Conservation (phyloP, 2,329 filamentous ascomycete genomes). For the Neurospora crassa region DNA sequence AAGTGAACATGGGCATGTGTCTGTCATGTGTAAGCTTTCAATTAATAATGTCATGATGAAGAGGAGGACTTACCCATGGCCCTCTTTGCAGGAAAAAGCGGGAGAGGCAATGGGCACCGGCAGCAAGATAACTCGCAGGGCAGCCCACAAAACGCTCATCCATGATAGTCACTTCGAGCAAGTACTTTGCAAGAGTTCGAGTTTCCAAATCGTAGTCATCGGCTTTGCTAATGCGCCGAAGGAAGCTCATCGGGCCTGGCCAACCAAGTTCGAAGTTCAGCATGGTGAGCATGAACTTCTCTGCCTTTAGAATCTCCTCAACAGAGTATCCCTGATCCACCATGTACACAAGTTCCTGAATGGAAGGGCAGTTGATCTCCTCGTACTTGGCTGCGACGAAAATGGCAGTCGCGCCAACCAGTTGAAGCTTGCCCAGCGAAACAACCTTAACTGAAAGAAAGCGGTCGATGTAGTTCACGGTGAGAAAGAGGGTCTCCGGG, state of each 20-base stretch:
- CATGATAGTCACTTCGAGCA: conserved; percentile 94
- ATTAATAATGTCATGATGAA: not conserved
- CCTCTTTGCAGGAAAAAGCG: conserved; percentile 85
- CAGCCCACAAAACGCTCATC: conserved; percentile 93
- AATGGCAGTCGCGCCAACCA: conserved; percentile 91
- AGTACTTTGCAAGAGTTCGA: conserved; percentile 92
- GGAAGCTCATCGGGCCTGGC: conserved; percentile 98
- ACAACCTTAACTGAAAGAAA: conserved; percentile 94
- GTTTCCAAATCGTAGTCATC: conserved; percentile 97
- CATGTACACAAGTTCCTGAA: conserved; percentile 97
- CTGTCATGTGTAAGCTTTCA: conserved; percentile 38
- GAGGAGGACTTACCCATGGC: conserved; percentile 63
- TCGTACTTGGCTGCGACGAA: conserved; percentile 97
- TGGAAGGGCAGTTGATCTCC: conserved; percentile 94
- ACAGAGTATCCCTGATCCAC: conserved; percentile 82
- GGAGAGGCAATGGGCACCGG: conserved; percentile 85
- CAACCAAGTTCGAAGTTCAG: conserved; percentile 91
- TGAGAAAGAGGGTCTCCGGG: conserved; percentile 89
- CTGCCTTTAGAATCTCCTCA: conserved; percentile 93
- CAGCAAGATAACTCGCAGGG: conserved; percentile 81
- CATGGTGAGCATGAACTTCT: conserved; percentile 97
- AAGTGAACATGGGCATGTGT: conserved; percentile 79
- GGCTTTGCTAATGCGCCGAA: conserved; percentile 93
- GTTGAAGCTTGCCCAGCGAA: conserved; percentile 86
- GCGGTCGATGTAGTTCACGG: conserved; percentile 93